phyloP scores from a whole-genome alignment of 257 asterid species.

The Solanum clarkiae region DNA sequence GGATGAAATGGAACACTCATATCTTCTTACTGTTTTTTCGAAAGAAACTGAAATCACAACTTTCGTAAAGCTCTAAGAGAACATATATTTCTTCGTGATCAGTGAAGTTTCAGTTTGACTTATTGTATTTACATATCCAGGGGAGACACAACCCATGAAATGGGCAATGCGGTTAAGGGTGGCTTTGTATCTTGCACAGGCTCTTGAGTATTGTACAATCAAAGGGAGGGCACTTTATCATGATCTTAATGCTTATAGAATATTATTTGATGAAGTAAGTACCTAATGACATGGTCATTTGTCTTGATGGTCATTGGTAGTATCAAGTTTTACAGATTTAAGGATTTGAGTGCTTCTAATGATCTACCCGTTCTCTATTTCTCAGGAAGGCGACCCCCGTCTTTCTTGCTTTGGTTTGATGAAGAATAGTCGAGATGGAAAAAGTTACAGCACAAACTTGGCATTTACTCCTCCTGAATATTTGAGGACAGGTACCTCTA shows the following conservation, averaged over 20 bases:
- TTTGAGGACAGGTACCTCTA: constrained; percentile 39
- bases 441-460: constrained; percentile 62
- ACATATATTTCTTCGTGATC: neutral
- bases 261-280: constrained; percentile 84
- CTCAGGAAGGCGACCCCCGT: constrained; percentile 49
- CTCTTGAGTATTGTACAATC: constrained; percentile 78
- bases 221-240: constrained; percentile 91
- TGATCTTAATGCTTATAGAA: constrained; percentile 91
- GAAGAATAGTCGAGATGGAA: constrained; percentile 68
- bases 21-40: neutral
- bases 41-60: neutral
- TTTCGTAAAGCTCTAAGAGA: neutral
- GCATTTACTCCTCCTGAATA: constrained; percentile 75
- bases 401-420: constrained; percentile 62
- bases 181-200: constrained; percentile 80
- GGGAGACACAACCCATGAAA: constrained; percentile 97
- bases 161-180: constrained; percentile 99
- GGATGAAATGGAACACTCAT: neutral
- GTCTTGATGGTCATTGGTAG: neutral
- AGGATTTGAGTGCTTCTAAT: neutral
- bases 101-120: neutral
- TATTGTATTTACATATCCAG: constrained; percentile 20
- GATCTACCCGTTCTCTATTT: neutral
- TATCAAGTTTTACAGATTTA: neutral
- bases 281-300: neutral